Evolutionary conservation across 2,329 filamentous ascomycete species (phyloP), one percentile per base, ranked within the genome.

Genomic region (Epichloe brachyelytri): DNA sequence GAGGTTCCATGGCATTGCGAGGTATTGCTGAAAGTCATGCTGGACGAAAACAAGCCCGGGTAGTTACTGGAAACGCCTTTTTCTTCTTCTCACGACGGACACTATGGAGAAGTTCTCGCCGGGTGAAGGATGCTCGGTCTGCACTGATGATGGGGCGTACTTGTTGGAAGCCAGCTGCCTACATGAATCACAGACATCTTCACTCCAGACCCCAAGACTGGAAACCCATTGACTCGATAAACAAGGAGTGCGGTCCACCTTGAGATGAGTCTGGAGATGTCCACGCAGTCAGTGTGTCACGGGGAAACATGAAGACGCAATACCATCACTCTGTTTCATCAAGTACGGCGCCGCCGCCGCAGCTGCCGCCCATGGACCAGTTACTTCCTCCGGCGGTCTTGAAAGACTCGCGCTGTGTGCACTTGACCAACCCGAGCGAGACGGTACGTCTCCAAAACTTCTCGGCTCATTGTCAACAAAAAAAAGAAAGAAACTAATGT

Each of bases 401-500:
- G 46, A 33, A 54, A 53, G 30, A 46, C 15, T 48, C 58, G 15
- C 40, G 36, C 2, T 46, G 57, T 5, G 48, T 57, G 12, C 50
- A 51, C 3, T 49, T 54, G 2, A 46, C 57, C 5, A 54, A 49
- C 2, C 65, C 63, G 1, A 54, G 64, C 4, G 60, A 65, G 5
- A 65, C 63, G 12, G 65, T 67, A 54, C 46, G 60, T 30, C 30
- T 30, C 30, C 3, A 30, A 10, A 30, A 30, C 30, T 4, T 4
- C 8, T 4, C 8, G 30, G 30, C 30, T 30, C 1, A 8, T 30
- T 26, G 8, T n/a, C n/a, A 1, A 7, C 3, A 10, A 30, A 26
- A 26, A 26, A 26, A 26, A 26, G 20, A 20, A 20, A 20, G 3
- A 22, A 40, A 41, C 33, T 46, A 38, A 50, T n/a, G 2, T 20